Evolutionary conservation across 2,329 filamentous ascomycete species (phyloP).

Genomic region (Drechmeria coniospora): DNA sequence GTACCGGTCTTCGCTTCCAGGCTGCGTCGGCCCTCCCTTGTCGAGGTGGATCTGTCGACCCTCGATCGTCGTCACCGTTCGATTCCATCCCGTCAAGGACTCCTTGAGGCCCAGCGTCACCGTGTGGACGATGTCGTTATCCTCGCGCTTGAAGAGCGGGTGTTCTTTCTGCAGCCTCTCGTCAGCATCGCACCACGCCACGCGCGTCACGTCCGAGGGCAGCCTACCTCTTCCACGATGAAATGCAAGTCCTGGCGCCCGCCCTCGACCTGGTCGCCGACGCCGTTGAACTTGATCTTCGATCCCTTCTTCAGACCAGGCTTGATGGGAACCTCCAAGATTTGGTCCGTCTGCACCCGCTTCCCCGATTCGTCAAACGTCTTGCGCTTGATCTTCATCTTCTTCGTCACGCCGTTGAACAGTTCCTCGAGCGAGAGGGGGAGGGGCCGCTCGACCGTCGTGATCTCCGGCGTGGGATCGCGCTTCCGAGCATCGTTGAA

Average conservation of each 20-base stretch:
- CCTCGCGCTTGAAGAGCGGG: constrained; percentile 68
- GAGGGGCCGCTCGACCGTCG: constrained; percentile 75
- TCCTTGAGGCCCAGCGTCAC: constrained; percentile 83
- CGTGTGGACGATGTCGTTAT: constrained; percentile 68
- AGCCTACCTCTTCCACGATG: constrained; percentile 75
- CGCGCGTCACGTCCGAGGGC: neutral
- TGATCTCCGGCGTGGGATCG: constrained; percentile 59
- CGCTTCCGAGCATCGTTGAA: constrained; percentile 18
- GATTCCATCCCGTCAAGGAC: constrained; percentile 83
- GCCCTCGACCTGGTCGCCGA: constrained; percentile 95
- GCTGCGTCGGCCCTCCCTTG: constrained; percentile 71
- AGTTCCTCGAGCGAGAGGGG: constrained; percentile 76
- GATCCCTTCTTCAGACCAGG: constrained; percentile 89
- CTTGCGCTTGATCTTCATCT: constrained; percentile 97
- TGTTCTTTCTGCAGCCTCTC: constrained; percentile 57
- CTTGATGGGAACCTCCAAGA: constrained; percentile 91
- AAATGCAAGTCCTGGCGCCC: constrained; percentile 93
- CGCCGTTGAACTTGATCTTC: constrained; percentile 95
- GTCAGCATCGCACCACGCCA: constrained; percentile 3
- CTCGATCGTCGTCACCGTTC: constrained; percentile 87
- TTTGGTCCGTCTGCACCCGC: constrained; percentile 72
- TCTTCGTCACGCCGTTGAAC: constrained; percentile 77
- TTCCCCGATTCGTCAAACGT: constrained; percentile 78
- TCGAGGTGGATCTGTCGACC: constrained; percentile 69
- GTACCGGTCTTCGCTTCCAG: constrained; percentile 66